phyloP scores from a whole-genome alignment of 208 protist genomes.

The Crithidia fasciculata region DNA sequence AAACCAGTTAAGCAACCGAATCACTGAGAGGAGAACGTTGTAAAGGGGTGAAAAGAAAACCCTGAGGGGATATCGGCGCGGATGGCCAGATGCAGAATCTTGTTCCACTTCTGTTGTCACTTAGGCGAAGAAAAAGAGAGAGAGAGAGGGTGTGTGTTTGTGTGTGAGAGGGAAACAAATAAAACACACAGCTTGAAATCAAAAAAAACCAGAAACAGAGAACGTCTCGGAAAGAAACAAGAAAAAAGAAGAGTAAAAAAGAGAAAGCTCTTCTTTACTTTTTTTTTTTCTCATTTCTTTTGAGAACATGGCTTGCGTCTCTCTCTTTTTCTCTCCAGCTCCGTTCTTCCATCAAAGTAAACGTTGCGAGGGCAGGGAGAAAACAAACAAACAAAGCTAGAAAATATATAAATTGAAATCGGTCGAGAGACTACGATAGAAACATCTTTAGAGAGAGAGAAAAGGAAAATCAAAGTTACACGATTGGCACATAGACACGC shows the following conservation, averaged over 20 bases:
- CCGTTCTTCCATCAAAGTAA: constrained; percentile 17
- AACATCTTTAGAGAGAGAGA: neutral
- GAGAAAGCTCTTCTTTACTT: neutral
- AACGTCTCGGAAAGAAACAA: neutral
- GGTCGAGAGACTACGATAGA: too few relatives aligned
- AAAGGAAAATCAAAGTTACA: constrained; percentile 1
- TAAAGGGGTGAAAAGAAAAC: constrained; percentile 15
- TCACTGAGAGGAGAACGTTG: constrained; percentile 14
- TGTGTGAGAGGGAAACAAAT: neutral
- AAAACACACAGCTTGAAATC: neutral
- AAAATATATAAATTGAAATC: neutral
- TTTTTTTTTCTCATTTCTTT: constrained; percentile 18
- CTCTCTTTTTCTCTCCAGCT: constrained; percentile 11
- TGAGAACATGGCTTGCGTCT: neutral
- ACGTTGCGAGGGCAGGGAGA: constrained; percentile 10
- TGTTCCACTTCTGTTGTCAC: neutral
- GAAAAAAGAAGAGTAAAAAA: constrained; percentile 14
- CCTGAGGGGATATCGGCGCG: neutral
- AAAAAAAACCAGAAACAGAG: constrained; percentile 16
- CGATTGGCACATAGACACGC: neutral
- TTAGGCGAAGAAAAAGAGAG: neutral
- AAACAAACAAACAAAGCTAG: neutral
- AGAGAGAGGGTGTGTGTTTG: neutral
- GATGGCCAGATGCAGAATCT: neutral
- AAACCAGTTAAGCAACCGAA: constrained; percentile 8